Evolutionary conservation across 176 grass and related monocot genomes (phyloP).

Genomic region (Eleusine coracana): DNA sequence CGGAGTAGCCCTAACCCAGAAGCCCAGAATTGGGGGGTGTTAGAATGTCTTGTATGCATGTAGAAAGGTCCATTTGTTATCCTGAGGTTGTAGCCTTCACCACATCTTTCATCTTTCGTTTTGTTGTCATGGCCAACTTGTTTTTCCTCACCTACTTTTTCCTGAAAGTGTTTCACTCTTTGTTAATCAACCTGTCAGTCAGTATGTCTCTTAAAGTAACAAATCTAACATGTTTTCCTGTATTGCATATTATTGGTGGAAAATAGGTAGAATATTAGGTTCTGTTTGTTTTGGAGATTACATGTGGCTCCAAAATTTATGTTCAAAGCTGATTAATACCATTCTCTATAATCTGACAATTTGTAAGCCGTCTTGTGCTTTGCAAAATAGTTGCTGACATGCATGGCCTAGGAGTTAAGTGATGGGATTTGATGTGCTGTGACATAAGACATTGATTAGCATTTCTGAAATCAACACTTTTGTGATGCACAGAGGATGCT

Average conservation of each 20-base stretch:
- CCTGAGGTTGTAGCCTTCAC: not conserved
- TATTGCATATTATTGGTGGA: not conserved
- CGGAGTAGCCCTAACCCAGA: not conserved
- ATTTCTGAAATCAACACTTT: slow-evolving; percentile 10
- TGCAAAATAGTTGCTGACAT: slow-evolving; percentile 7
- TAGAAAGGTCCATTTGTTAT: not conserved
- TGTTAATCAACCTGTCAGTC: not conserved
- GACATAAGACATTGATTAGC: not conserved
- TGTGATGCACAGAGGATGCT: slow-evolving; percentile 78
- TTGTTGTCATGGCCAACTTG: not conserved
- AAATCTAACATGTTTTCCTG: not conserved
- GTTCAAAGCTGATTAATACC: not conserved
- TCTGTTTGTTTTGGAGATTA: not conserved
- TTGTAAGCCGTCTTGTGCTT: not conserved
- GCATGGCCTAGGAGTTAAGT: not conserved
- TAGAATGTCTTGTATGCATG: not conserved
- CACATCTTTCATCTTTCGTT: not conserved
- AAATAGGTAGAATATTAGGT: not conserved
- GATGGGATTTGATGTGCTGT: not conserved
- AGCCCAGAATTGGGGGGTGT: not conserved
- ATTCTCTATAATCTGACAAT: not conserved
- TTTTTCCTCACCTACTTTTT: not conserved
- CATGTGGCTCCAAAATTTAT: not conserved
- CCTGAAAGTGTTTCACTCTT: not conserved
- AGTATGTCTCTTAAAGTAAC: not conserved